These are phyloP conservation scores for Nothophaeocryptopus gaeumannii DNA, from an alignment of 2,329 filamentous ascomycete genomes.

Conservation along the genomic window DNA sequence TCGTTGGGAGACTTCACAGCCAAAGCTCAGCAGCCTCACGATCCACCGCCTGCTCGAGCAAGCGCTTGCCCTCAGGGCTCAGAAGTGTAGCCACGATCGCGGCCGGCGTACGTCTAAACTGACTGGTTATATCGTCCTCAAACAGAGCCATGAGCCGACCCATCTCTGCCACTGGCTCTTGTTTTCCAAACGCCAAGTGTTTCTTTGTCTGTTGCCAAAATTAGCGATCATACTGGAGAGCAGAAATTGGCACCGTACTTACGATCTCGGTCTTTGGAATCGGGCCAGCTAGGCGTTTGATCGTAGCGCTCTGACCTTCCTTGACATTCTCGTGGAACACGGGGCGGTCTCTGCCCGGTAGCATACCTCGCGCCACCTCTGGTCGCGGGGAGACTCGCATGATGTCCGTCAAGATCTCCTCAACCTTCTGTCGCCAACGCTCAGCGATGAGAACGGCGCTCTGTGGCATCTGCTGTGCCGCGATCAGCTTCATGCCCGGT, in stretches of 20 bases:
- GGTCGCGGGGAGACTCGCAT: background rate
- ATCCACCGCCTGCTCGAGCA: background rate
- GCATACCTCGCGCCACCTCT: background rate
- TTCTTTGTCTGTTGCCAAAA: background rate
- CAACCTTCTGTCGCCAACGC: slow-evolving; percentile 3
- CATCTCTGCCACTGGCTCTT: slow-evolving; percentile 14
- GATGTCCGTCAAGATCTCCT: background rate
- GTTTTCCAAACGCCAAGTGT: slow-evolving; percentile 6
- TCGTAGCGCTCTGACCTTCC: background rate
- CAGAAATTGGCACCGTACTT: background rate
- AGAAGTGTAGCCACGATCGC: slow-evolving; percentile 7
- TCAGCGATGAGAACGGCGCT: slow-evolving; percentile 9
- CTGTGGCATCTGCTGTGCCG: slow-evolving; percentile 5
- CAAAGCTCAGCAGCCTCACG: no score
- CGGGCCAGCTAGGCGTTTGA: background rate
- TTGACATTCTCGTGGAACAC: background rate
- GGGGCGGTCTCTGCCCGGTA: background rate
- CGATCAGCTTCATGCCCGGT: slow-evolving; percentile 6
- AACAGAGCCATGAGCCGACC: slow-evolving; percentile 10
- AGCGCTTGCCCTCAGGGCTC: background rate
- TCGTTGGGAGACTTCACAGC: no score
- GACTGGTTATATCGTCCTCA: slow-evolving; percentile 5
- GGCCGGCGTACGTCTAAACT: background rate
- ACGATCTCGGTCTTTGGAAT: background rate
- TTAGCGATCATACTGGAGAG: background rate